Evolutionary conservation across 495 filamentous ascomycete species (phyloP).

Genomic region (Penicillium bovifimosum): DNA sequence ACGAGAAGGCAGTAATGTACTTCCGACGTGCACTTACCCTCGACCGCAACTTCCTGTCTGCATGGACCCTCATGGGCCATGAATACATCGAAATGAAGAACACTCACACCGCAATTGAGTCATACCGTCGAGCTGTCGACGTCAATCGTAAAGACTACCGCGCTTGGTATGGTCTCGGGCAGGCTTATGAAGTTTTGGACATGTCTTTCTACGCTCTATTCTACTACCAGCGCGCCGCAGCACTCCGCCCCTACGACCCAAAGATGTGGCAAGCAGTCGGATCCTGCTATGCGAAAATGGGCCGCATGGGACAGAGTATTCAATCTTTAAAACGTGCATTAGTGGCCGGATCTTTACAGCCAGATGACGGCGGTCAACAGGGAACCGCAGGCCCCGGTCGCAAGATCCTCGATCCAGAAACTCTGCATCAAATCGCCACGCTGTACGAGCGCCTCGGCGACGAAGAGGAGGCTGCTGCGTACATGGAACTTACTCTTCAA

Average conservation of each 20-base stretch:
- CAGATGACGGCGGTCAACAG: slow-evolving; percentile 39
- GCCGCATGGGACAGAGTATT: slow-evolving; percentile 75
- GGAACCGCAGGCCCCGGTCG: slow-evolving; percentile 16
- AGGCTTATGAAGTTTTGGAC: slow-evolving; percentile 95
- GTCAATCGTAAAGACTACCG: slow-evolving; percentile 95
- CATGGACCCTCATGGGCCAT: slow-evolving; percentile 99
- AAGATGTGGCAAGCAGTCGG: slow-evolving; percentile 99
- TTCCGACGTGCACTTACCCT: slow-evolving; percentile 95
- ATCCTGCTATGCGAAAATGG: slow-evolving; percentile 83
- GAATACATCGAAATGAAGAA: slow-evolving; percentile 99
- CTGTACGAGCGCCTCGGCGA: slow-evolving; percentile 80
- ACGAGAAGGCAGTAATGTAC: slow-evolving; percentile 97
- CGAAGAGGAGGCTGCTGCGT: slow-evolving; percentile 72
- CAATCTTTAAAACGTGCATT: slow-evolving; percentile 91
- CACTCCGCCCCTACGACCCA: slow-evolving; percentile 82
- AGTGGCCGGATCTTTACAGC: slow-evolving; percentile 74
- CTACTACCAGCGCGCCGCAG: slow-evolving; percentile 95
- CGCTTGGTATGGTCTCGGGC: slow-evolving; percentile 96
- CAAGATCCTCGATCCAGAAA: slow-evolving; percentile 78
- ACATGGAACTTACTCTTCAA: slow-evolving; percentile 90
- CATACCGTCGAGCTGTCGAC: slow-evolving; percentile 92
- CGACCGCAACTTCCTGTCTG: slow-evolving; percentile 84
- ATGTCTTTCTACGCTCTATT: slow-evolving; percentile 96
- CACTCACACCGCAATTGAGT: slow-evolving; percentile 96
- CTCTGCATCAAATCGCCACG: slow-evolving; percentile 79